These are phyloP conservation scores for Collybia sp. DNA, from an alignment of 768 basidiomycete species.

Conservation along the genomic window DNA sequence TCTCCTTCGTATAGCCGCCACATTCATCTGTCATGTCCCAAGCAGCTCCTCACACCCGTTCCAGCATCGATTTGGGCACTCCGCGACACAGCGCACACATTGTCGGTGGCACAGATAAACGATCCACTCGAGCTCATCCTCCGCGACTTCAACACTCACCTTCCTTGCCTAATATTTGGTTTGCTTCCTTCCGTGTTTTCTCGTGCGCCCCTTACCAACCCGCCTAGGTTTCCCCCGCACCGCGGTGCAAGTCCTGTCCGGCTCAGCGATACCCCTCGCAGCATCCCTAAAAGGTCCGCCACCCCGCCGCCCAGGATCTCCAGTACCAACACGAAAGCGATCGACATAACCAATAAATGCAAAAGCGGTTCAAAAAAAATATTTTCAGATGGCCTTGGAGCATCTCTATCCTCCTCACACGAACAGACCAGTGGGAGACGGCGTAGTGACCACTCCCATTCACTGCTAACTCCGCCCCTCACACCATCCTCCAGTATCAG, in stretches of 20 bases:
- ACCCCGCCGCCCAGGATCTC: slow-evolving; percentile 24
- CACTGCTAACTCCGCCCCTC: slow-evolving; percentile 62
- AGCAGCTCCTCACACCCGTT: slow-evolving; percentile 13
- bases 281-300: slow-evolving; percentile 24
- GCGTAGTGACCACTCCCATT: slow-evolving; percentile 26
- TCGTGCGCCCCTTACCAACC: background rate
- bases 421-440: slow-evolving; percentile 24
- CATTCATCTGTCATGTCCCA: slow-evolving; percentile 26
- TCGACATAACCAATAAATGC: too few species aligned
- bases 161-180: slow-evolving; percentile 71
- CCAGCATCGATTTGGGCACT: slow-evolving; percentile 21
- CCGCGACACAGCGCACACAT: slow-evolving; percentile 16
- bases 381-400: background rate
- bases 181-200: slow-evolving; percentile 9
- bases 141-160: slow-evolving; percentile 59
- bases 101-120: slow-evolving; percentile 8
- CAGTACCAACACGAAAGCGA: background rate
- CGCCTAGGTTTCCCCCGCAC: slow-evolving; percentile 41
- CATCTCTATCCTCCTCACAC: slow-evolving; percentile 17
- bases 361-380: too few species aligned
- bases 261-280: slow-evolving; percentile 19
- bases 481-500: slow-evolving; percentile 59
- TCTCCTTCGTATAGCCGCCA: slow-evolving; percentile 29
- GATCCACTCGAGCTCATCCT: slow-evolving; percentile 23
- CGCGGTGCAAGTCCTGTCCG: slow-evolving; percentile 36